Base-by-base conservation (phyloP, 768 basidiomycete genomes). In the Lactarius tabidus region DNA sequence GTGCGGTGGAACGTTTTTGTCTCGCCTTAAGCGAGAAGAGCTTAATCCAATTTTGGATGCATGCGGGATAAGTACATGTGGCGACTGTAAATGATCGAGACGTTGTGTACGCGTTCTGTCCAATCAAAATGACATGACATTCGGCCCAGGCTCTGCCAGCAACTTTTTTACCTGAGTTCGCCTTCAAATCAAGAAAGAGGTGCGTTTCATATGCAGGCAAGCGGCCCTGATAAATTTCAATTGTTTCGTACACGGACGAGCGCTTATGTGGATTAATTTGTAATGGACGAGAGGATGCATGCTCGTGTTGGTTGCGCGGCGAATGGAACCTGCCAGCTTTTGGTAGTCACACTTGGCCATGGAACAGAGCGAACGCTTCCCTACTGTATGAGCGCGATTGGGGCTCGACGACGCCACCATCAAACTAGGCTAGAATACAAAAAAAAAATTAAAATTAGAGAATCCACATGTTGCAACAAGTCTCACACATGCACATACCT, bases 401-500 rank as follows among this genome's bases (percentile, higher is more conserved):
- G 55, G 48, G 20, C 59, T 56, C 23, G 36, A 57, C 12, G 33
- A 38, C 64, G 64, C 64, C 64, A 65, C 64, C 38, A 65, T 65
- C 59, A 60, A 57, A 36, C n/a, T 8, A 39, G 6, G 35, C 38
- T 20, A 20, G 4, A 29, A 52, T 28, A 6, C 26, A 52, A 31
- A 29, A 54, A n/a, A n/a, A n/a, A n/a, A n/a, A n/a, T n/a, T n/a
- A n/a, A n/a, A 54, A 31, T 54, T 18, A 33, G 31, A 51, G 59
- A 59, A 60, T 53, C 26, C 62, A 29, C 56, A 51, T 57, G 62
- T 43, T 10, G 35, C 9, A 26, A 6, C 8, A 43, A n/a, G 33
- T 12, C 58, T 38, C 60, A 38, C 51, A 60, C 60, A 28, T 56
- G 33, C 43, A 56, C 33, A 41, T 55, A 48, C 20, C 43, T 39